Percentiles rank a stretch among this genome's conserved stretches.
Conservation (phyloP, 2,329 filamentous ascomycete genomes). For the Emydomyces testavorans region DNA sequence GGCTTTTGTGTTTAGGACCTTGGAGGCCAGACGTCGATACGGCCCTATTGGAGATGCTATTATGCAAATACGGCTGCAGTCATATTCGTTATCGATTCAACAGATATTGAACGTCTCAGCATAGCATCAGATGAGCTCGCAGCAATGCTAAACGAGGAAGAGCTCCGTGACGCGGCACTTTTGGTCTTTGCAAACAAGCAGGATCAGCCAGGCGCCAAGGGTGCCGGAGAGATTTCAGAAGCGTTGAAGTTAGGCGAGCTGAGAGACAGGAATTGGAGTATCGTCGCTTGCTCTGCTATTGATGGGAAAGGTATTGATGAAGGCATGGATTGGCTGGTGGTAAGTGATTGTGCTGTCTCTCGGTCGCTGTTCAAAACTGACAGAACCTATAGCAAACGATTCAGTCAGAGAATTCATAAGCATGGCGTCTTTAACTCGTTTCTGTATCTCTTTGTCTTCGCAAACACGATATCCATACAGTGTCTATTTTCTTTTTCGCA, state of each 20-base stretch:
- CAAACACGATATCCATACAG: background rate
- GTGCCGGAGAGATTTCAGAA: constrained; percentile 92
- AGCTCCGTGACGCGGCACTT: constrained; percentile 81
- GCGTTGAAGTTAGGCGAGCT: constrained; percentile 80
- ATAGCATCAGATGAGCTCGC: constrained; percentile 87
- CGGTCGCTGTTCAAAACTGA: constrained; percentile 11
- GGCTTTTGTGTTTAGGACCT: constrained; percentile 55
- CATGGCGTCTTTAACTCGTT: background rate
- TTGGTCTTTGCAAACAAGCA: constrained; percentile 99
- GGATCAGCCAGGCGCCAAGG: constrained; percentile 92
- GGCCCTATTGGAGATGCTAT: constrained; percentile 98
- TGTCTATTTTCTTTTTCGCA: background rate
- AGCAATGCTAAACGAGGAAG: constrained; percentile 94
- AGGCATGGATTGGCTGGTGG: constrained; percentile 98
- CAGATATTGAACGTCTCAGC: constrained; percentile 87
- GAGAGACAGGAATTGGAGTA: constrained; percentile 97
- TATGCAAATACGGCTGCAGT: constrained; percentile 97
- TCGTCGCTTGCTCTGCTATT: constrained; percentile 92
- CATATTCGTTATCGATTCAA: constrained; percentile 96
- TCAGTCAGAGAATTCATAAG: constrained; percentile 35
- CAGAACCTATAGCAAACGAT: constrained; percentile 30
- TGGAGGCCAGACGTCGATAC: constrained; percentile 94
- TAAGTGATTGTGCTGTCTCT: constrained; percentile 35
- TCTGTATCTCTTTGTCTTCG: background rate
- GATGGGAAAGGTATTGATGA: constrained; percentile 90